A percentile compares a stretch with the other conserved stretches of the same genome.
These are phyloP conservation scores for Penstemon barbatus DNA, from an alignment of 257 asterid species.

Conservation along the genomic window DNA sequence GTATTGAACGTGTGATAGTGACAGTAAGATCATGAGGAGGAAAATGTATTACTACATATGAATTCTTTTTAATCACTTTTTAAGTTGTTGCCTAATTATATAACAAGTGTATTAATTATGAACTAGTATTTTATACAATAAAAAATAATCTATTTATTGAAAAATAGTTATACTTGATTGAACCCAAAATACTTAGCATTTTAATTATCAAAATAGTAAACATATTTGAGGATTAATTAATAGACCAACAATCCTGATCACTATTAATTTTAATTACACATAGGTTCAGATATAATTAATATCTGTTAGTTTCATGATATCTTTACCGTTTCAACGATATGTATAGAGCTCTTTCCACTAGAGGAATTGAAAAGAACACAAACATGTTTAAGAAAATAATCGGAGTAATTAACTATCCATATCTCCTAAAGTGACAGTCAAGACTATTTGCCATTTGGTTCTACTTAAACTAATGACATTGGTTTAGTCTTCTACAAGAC, in stretches of 20 bases:
- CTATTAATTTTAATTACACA: no score
- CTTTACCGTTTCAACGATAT: slow-evolving; percentile 35
- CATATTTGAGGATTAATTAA: no score
- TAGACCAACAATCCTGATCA: no score
- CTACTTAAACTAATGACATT: slow-evolving; percentile 22
- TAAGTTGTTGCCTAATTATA: no score
- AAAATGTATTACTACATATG: no score
- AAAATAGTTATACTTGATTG: no score
- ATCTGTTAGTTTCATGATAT: slow-evolving; percentile 45
- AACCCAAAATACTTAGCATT: no score
- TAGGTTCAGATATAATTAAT: slow-evolving; percentile 19
- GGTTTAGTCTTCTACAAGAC: slow-evolving; percentile 37
- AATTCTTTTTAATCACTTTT: no score
- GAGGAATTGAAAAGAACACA: not conserved
- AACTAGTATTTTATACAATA: no score
- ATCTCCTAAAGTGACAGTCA: slow-evolving; percentile 29
- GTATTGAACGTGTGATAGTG: slow-evolving; percentile 26
- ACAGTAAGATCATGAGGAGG: slow-evolving; percentile 17
- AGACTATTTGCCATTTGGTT: slow-evolving; percentile 21
- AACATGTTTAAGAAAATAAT: not conserved
- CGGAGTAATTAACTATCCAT: slow-evolving; percentile 9
- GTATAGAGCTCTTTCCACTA: slow-evolving; percentile 1
- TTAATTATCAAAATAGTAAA: no score
- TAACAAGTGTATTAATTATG: no score
- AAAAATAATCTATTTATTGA: no score